A percentile compares a stretch with the other conserved stretches of the same genome.
Evolutionary conservation across 2,329 filamentous ascomycete species (phyloP).

Genomic region (Colletotrichum liaoningense): DNA sequence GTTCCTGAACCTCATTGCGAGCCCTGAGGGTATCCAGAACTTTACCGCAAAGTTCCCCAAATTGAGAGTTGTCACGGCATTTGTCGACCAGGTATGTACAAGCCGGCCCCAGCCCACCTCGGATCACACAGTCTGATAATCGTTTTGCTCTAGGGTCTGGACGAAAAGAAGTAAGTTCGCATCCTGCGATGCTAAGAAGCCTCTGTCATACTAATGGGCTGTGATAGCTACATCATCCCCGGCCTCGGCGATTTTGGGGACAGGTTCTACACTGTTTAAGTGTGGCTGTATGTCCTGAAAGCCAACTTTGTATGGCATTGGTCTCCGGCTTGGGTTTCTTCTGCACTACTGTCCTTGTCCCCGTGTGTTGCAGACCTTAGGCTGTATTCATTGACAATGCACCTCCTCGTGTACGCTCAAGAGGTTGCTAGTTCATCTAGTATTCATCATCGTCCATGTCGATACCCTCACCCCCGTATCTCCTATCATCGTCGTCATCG

Average conservation of each 20-base stretch:
- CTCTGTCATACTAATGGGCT: constrained; percentile 48
- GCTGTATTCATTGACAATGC: background rate
- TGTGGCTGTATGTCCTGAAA: background rate
- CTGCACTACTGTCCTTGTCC: background rate
- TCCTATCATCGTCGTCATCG: constrained; percentile 61
- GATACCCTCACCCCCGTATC: constrained; percentile 65
- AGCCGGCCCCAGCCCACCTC: background rate
- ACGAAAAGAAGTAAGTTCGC: constrained; percentile 89
- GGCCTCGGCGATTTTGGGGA: constrained; percentile 96
- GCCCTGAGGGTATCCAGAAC: constrained; percentile 88
- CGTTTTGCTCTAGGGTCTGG: constrained; percentile 70
- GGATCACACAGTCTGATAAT: background rate
- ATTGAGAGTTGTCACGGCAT: constrained; percentile 92
- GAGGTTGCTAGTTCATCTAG: constrained; percentile 44
- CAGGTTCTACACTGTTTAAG: constrained; percentile 89
- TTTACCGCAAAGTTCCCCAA: constrained; percentile 92
- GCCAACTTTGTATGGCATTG: background rate
- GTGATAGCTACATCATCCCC: constrained; percentile 89
- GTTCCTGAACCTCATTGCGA: constrained; percentile 98
- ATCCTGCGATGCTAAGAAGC: constrained; percentile 23
- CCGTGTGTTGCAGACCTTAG: background rate
- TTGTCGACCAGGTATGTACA: constrained; percentile 80
- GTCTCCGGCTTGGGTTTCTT: background rate
- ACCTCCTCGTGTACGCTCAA: background rate
- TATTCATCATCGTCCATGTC: constrained; percentile 68